Evolutionary conservation across 495 filamentous ascomycete species (phyloP).

Genomic region (Saxophila tyrrhenica): DNA sequence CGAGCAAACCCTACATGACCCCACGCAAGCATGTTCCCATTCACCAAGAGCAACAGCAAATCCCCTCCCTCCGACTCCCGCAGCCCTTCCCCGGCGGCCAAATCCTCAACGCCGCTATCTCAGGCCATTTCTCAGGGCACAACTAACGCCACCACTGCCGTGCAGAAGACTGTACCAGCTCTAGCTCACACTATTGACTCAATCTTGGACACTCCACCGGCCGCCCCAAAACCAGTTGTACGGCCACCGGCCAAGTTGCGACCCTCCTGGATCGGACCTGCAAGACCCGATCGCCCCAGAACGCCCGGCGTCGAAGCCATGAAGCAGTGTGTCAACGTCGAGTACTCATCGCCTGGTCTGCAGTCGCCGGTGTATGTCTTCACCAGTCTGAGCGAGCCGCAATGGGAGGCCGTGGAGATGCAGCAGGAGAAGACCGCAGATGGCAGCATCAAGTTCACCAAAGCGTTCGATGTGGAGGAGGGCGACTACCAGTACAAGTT

Average conservation of each 20-base stretch:
- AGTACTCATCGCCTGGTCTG: slow-evolving; percentile 44
- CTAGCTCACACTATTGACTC: slow-evolving; percentile 6
- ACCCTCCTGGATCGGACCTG: slow-evolving; percentile 21
- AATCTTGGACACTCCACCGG: slow-evolving; percentile 1
- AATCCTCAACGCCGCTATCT: background rate
- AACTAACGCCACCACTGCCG: slow-evolving; percentile 2
- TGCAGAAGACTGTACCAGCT: background rate
- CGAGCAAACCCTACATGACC: background rate
- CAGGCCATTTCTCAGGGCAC: background rate
- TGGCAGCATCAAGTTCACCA: slow-evolving; percentile 25
- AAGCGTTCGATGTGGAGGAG: slow-evolving; percentile 33
- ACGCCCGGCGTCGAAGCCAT: slow-evolving; percentile 4
- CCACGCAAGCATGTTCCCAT: background rate
- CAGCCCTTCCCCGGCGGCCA: background rate
- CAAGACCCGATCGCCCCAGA: background rate
- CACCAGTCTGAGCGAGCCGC: slow-evolving; percentile 51
- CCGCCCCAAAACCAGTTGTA: background rate
- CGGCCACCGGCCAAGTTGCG: background rate
- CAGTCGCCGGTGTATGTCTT: slow-evolving; percentile 53
- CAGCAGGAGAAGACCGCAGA: slow-evolving; percentile 23
- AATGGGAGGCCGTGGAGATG: slow-evolving; percentile 55
- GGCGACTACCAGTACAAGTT: slow-evolving; percentile 60
- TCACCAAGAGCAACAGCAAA: background rate
- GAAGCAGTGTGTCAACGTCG: slow-evolving; percentile 38
- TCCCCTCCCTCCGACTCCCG: slow-evolving; percentile 5